These are phyloP conservation scores for Chloranthus sessilifolius DNA, from an alignment of 164 flowering plant genomes.

Conservation along the genomic window DNA sequence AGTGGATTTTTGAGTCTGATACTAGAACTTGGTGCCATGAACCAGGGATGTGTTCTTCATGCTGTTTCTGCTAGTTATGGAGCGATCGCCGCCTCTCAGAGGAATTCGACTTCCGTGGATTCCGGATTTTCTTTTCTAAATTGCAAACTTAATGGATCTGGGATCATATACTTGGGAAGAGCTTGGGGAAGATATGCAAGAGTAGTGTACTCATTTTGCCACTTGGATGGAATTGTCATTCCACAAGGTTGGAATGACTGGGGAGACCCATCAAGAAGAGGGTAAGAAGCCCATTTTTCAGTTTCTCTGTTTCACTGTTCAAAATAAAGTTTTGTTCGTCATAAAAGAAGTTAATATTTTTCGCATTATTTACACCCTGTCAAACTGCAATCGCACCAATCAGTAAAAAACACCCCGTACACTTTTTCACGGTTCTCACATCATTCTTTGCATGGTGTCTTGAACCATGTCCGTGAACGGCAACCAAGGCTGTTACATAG, in stretches of 20 bases:
- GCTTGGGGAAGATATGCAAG: conserved; percentile 80
- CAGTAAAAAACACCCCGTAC: too few species aligned
- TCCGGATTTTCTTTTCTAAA: conserved; percentile 74
- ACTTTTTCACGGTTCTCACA: too few species aligned
- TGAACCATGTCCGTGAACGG: too few species aligned
- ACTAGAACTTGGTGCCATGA: not conserved
- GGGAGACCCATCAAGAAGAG: conserved; percentile 34
- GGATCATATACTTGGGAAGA: conserved; percentile 50
- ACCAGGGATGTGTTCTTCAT: conserved; percentile 45
- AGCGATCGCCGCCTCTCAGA: conserved; percentile 75
- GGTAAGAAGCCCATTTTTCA: too few species aligned
- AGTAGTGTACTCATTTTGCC: conserved; percentile 43
- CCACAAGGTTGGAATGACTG: conserved; percentile 71
- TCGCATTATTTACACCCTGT: too few species aligned
- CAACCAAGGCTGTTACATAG: too few species aligned
- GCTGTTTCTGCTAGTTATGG: conserved; percentile 45
- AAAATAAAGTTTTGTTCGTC: too few species aligned
- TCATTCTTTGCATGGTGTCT: too few species aligned
- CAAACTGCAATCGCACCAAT: too few species aligned
- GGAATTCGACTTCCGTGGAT: conserved; percentile 37
- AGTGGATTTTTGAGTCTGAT: too few species aligned
- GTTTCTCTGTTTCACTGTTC: not conserved
- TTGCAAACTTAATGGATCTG: conserved; percentile 55
- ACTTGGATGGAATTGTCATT: conserved; percentile 35
- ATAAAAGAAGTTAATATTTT: too few species aligned